phyloP scores from a whole-genome alignment of 2,329 filamentous ascomycete genomes.

The Massarina eburnea region DNA sequence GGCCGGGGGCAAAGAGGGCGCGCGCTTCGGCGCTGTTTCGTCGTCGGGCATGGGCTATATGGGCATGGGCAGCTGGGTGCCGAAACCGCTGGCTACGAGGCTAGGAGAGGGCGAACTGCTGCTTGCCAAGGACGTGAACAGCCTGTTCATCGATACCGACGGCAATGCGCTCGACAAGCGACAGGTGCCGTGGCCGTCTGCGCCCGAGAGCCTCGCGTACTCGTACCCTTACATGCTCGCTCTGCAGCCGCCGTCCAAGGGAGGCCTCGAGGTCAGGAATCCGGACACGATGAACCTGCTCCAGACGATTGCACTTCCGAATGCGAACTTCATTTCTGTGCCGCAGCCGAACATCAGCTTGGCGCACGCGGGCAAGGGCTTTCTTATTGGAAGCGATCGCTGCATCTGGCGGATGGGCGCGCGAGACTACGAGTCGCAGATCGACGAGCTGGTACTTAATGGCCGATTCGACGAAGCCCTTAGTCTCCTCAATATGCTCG shows the following conservation, averaged over 20 bases:
- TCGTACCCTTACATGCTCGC: conserved; percentile 95
- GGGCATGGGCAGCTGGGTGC: conserved; percentile 87
- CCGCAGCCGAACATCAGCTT: conserved; percentile 89
- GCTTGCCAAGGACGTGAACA: conserved; percentile 97
- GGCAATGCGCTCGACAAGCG: conserved; percentile 80
- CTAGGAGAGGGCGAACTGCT: conserved; percentile 82
- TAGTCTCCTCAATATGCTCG: conserved; percentile 83
- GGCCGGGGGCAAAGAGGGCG: conserved; percentile 63
- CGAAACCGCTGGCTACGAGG: conserved; percentile 83
- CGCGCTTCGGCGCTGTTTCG: conserved; percentile 79
- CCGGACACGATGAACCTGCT: conserved; percentile 88
- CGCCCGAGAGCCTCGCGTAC: conserved; percentile 90
- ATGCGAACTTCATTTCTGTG: conserved; percentile 83
- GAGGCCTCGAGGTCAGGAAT: conserved; percentile 85
- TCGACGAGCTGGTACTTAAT: conserved; percentile 75
- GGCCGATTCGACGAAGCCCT: conserved; percentile 86
- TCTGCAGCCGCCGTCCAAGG: conserved; percentile 79
- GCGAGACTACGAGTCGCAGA: conserved; percentile 85
- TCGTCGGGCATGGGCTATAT: conserved; percentile 94
- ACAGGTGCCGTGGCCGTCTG: conserved; percentile 88
- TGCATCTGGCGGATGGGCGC: conserved; percentile 96
- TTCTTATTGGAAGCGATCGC: conserved; percentile 88
- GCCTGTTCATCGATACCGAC: conserved; percentile 82
- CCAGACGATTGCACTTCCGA: conserved; percentile 80
- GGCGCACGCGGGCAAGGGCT: conserved; percentile 95